Evolutionary conservation across 2,329 filamentous ascomycete genomes (phyloP), one percentile per base, ranked within the genome.

Genomic region (Aureobasidium uvarum): DNA sequence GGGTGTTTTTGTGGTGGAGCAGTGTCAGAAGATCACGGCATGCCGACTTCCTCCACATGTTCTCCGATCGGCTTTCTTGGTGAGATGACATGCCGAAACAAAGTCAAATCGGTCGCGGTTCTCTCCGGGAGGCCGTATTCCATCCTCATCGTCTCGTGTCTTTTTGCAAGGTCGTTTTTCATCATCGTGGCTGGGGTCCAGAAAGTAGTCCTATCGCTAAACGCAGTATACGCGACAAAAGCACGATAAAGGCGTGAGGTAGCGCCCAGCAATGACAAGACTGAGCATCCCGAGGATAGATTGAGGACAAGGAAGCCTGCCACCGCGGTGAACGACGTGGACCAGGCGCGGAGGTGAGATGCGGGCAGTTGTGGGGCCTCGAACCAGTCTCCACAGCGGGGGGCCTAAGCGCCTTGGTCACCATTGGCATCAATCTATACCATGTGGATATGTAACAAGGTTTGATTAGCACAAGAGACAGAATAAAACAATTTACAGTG

Each of bases 191-290:
- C 33, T 2, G 33, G 10, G 2, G 1, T 11, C 8, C 8, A 33
- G 25, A 33, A 33, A 4, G 7, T 33, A 33, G 6, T 5, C 31
- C 10, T 5, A 33, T 33, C 3, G 4, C n/a, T n/a, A n/a, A n/a
- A n/a, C n/a, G n/a, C n/a, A n/a, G n/a, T n/a, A n/a, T n/a, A n/a
- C n/a, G n/a, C n/a, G n/a, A n/a, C n/a, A n/a, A n/a, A n/a, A n/a
- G n/a, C n/a, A n/a, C n/a, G n/a, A n/a, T n/a, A n/a, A n/a, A n/a
- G n/a, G n/a, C n/a, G n/a, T n/a, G n/a, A n/a, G n/a, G n/a, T n/a
- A n/a, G n/a, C n/a, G n/a, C n/a, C n/a, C n/a, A 52, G 48, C 3
- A 54, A 54, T 20, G 23, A 54, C 31, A 38, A 54, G 31, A 54
- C 50, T 31, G 50, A 54, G 18, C 31, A 38, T 54, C 18, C 18